Evolutionary conservation across 257 asterid species (phyloP).

Genomic region (Mentha longifolia): DNA sequence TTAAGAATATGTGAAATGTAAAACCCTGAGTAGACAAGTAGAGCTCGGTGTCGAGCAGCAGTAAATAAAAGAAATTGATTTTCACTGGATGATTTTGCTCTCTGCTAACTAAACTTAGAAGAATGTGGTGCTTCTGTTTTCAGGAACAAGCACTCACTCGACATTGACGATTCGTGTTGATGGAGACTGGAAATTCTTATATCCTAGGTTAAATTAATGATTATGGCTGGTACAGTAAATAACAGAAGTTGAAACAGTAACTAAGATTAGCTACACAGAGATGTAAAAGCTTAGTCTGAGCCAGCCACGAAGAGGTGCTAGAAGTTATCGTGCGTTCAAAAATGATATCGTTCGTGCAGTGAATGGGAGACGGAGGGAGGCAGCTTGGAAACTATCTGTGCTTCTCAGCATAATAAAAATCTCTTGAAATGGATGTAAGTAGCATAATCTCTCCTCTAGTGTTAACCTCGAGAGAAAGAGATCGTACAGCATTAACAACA

Average conservation of each 20-base stretch:
- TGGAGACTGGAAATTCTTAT: constrained; percentile 6
- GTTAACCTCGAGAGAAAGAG: neutral
- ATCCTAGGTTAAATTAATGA: neutral
- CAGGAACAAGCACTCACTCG: neutral
- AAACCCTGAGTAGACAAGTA: too few relatives aligned
- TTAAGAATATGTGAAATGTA: too few relatives aligned
- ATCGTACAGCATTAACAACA: too few relatives aligned
- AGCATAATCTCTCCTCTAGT: neutral
- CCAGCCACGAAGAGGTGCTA: neutral
- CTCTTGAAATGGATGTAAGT: neutral
- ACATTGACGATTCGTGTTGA: neutral
- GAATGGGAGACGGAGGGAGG: too few relatives aligned
- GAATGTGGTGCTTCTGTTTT: neutral
- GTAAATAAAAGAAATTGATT: too few relatives aligned
- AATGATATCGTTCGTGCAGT: too few relatives aligned
- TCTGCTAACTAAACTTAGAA: neutral
- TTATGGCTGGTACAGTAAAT: neutral
- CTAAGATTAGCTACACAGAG: neutral
- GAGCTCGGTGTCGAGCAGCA: too few relatives aligned
- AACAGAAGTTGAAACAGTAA: neutral
- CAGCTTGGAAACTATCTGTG: too few relatives aligned
- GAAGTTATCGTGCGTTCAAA: neutral
- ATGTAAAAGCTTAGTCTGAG: neutral
- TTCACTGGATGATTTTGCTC: too few relatives aligned
- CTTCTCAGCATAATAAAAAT: too few relatives aligned